Evolutionary conservation across 106 monocot species (phyloP).

Genomic region (Iris macrosiphon): DNA sequence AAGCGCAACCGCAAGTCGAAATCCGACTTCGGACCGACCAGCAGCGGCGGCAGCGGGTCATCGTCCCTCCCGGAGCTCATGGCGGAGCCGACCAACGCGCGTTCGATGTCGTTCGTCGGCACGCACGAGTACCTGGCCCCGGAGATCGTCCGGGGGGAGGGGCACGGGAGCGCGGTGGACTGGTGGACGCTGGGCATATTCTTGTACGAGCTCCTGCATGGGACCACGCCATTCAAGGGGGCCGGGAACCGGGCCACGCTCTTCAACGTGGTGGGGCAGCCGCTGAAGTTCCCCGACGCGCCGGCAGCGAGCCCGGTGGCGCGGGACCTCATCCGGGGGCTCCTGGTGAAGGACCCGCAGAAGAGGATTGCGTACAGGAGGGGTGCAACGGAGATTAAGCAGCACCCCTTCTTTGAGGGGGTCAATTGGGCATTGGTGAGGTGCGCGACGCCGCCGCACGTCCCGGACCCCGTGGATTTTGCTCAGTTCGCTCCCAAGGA

Average conservation of each 20-base stretch:
- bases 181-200: slow-evolving; percentile 31
- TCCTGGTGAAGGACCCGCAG: slow-evolving; percentile 23
- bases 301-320: slow-evolving; percentile 13
- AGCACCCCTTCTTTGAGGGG: slow-evolving; percentile 27
- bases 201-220: slow-evolving; percentile 20
- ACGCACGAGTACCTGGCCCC: slow-evolving; percentile 25
- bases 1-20: slow-evolving; percentile 23
- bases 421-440: slow-evolving; percentile 23
- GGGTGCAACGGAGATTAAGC: slow-evolving; percentile 26
- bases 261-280: slow-evolving; percentile 23
- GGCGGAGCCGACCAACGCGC: slow-evolving; percentile 23
- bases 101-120: slow-evolving; percentile 26
- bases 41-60: not conserved
- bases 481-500: slow-evolving; percentile 22
- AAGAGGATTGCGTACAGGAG: slow-evolving; percentile 18
- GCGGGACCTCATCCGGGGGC: slow-evolving; percentile 16
- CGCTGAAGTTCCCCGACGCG: slow-evolving; percentile 14
- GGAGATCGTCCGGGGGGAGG: slow-evolving; percentile 22
- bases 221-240: slow-evolving; percentile 24
- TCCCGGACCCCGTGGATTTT: slow-evolving; percentile 21
- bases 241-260: slow-evolving; percentile 21
- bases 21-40: slow-evolving; percentile 14
- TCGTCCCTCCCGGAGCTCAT: slow-evolving; percentile 24
- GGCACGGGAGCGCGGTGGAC: slow-evolving; percentile 19
- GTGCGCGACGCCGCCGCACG: slow-evolving; percentile 14